Evolutionary conservation across 2,329 filamentous ascomycete species (phyloP), one percentile per base, ranked within the genome.

Genomic region (Ambrosiella xylebori): DNA sequence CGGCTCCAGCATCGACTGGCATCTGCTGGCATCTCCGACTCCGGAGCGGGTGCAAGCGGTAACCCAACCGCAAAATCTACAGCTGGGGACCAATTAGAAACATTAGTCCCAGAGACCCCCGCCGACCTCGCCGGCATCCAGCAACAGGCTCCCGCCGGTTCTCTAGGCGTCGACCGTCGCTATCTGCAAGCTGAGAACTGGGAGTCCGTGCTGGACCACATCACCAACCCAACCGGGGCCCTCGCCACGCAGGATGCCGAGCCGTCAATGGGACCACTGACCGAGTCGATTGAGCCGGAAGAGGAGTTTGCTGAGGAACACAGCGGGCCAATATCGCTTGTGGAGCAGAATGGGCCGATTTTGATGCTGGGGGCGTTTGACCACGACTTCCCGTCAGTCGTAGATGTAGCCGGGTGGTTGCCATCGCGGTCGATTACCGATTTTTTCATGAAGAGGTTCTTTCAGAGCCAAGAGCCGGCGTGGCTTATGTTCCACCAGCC

Each of bases 401-500:
- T 47, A 8, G 64, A 66, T 1, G 39, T 66, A 37, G 39, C 62
- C 1, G 57, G 49, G 7, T 61, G 61, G 38, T 52, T 69, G 27
- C 67, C 67, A 1, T 62, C 64, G 1, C 63, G 63, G 7, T 51
- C 59, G 1, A 60, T 65, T 6, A 62, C 62, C 3, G 65, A 67
- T 51, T 61, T 63, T 35, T 59, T 69, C 35, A 63, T 69, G 17
- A 60, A 62, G 12, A 63, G 65, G 2, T 65, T 69, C 40, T 68
- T 68, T 51, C 60, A 64, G 35, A 62, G 64, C 12, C 64, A 65
- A 44, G 66, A 66, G 44, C 63, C 65, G 5, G 62, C 64, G 3
- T 66, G 63, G 64, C 62, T 66, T 12, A 65, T 67, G 41, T 67
- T 69, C 37, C 68, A 70, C 59, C 59, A 65, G 3, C 63, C 65